These are phyloP conservation scores for Neoboletus magnificus DNA, from an alignment of 768 basidiomycete species.

Conservation along the genomic window DNA sequence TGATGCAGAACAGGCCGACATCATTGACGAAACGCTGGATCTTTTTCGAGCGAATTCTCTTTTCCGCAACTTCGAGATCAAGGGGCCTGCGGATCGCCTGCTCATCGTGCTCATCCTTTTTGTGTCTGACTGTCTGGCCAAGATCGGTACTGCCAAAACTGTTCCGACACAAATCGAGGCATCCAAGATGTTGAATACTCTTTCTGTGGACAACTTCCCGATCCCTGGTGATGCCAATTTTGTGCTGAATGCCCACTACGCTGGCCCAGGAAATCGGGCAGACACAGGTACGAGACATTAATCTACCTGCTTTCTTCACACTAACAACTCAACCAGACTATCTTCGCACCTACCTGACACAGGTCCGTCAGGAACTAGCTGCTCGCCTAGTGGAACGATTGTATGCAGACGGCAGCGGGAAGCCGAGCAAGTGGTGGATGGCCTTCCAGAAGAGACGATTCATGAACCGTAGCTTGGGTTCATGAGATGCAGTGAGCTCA, in stretches of 20 bases:
- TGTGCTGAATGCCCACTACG: conserved; percentile 88
- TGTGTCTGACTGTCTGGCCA: conserved; percentile 94
- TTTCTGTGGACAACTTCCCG: conserved; percentile 90
- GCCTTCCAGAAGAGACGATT: conserved; percentile 97
- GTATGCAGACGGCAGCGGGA: conserved; percentile 90
- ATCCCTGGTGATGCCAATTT: conserved; percentile 97
- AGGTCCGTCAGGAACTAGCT: conserved; percentile 91
- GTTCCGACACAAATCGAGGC: conserved; percentile 81
- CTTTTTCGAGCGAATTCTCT: conserved; percentile 98
- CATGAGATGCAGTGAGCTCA: conserved; percentile 34
- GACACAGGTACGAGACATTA: conserved; percentile 67
- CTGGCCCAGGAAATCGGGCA: conserved; percentile 65
- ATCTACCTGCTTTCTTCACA: neutral
- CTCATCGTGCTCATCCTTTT: conserved; percentile 97
- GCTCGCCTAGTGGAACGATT: conserved; percentile 81
- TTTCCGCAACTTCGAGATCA: conserved; percentile 99
- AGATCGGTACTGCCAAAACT: conserved; percentile 71
- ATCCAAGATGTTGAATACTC: conserved; percentile 80
- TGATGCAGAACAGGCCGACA: conserved; percentile 76
- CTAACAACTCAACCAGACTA: conserved; percentile 54
- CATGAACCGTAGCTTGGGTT: conserved; percentile 87
- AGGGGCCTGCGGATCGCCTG: conserved; percentile 92
- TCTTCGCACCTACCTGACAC: conserved; percentile 86
- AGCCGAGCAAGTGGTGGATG: conserved; percentile 99
- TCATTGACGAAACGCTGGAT: conserved; percentile 93